Evolutionary conservation across 2,329 filamentous ascomycete species (phyloP), one percentile per base, ranked within the genome.

Genomic region (Penicillium sumatraense): DNA sequence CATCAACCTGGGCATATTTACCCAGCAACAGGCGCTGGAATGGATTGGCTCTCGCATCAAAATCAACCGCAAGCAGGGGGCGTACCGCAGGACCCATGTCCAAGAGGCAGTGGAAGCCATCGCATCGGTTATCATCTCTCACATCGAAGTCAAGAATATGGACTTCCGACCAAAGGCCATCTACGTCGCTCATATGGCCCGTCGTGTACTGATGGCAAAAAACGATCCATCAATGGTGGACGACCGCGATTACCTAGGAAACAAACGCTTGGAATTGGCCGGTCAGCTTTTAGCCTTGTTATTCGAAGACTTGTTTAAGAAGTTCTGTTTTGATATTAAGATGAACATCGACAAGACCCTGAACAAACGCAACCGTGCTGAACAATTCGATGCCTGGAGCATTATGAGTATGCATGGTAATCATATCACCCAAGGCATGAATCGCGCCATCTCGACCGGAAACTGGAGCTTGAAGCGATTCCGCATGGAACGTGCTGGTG

Each of bases 401-500:
- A 89, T 96, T 68, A 89, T 99, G 65, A 88, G 87, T 63, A 89
- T 91, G 44, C 90, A 95, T 64, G 90, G 91, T 51, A 90, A 90
- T 63, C 88, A 89, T 66, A 98, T 99, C 64, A 96, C 93, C 0
- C 84, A 89, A 63, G 95, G 95, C 11, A 91, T 99, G 83, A 96
- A 96, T 73, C 87, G 96, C 58, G 93, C 95, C 7, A 97, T 99
- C 56, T 93, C 96, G 51, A 98, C 95, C 0, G 95, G 95, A 18
- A 99, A 99, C 70, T 99, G 95, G 95, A 97, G 85, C 60, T 83
- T 99, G 64, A 97, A 97, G 76, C 91, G 96, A 72, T 99, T 99
- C 80, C 92, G 93, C 75, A 99, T 99, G 95, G 96, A 98, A 70
- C 84, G 93, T 71, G 93, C 95, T 20, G 95, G 95, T 70, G 92